Base-by-base conservation (phyloP, 116 monocot genomes). In the Cymodocea nodosa region DNA sequence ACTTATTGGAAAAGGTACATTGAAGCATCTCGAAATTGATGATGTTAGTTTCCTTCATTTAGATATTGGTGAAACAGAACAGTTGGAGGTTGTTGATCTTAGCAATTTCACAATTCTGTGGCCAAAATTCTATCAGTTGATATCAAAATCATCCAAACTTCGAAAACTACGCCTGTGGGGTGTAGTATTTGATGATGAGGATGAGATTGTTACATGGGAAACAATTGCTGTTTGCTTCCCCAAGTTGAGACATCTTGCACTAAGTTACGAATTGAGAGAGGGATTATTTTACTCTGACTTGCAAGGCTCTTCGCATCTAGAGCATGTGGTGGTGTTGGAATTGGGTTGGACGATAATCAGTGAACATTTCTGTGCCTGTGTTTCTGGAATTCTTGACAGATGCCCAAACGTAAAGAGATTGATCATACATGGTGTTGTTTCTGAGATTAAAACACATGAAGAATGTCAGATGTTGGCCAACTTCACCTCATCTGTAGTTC, bases 11-110 rank as follows among this genome's bases (percentile, higher is more conserved):
- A 97, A 91, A 68, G 85, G 83, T 64, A 73, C 78, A 10, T 56
- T 97, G 68, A 87, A 78, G 67, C 75, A 84, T 72, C 78, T 97
- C 23, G 87, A 74, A 70, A 78, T 97, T 25, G 97, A 97, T 75
- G 87, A 91, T 82, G 91, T 97, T 18, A 97, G 97, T 67, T 85
- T 91, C 54, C 77, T 85, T 59, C 87, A 97, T 70, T 69, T 97
- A 59, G 91, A 97, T 78, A 80, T 91, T 75, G 91, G 88, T 37
- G 97, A 91, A 63, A 82, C 77, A 16, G 79, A 90, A 44, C 73
- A 87, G 67, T 65, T 97, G 64, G 91, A 97, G 66, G 65, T 81
- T 61, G 81, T 97, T 23, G 97, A 97, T 69, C 78, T 91, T 3
- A 85, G 88, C 63, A 84, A 83, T 62, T 87, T 88, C 63, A 83